Base-by-base conservation (phyloP, 495 filamentous ascomycete species). In the Letharia columbiana region DNA sequence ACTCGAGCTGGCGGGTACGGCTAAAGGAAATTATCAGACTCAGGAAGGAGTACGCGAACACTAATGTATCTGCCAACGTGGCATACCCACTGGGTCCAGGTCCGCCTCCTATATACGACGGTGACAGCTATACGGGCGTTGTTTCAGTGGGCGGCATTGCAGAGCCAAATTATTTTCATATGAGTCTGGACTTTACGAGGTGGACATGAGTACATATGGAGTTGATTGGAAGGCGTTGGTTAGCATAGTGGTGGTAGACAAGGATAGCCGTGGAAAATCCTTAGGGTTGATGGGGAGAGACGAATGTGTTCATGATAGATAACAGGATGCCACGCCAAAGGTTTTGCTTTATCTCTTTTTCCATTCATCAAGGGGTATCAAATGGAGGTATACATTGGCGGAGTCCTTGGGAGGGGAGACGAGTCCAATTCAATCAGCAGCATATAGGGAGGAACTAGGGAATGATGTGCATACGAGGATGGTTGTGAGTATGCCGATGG, bases 1-100 rank as follows among this genome's bases (percentile, higher is more conserved):
- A 93, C 15, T 95, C 91, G 1, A 89, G 90, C 20, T 97, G 94
- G 92, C 86, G 91, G 39, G 90, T 88, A 63, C 86, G 94, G 60
- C 82, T 98, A 8, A 84, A 86, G 35, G 88, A 94, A 72, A 96
- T 99, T 71, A 88, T 87, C 70, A 81, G 84, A 61, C 81, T 99
- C 39, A 84, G 92, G 45, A 90, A 96, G 68, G 75, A 77, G 65
- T 72, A 72, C 72, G 67, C 67, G 33, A 71, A 64, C 54, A 49
- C 70, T 57, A 61, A 59, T 33, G 62, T 66, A 64, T 76, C n/a
- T 64, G 72, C 69, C 50, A 71, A 68, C 57, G 67, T 69, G 23
- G 68, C 60, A 35, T 70, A 64, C 57, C 69, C 63, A 64, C 62
- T 42, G 23, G 60, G 57, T 28, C 66, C 44, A 58, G 65, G 57